Conservation (phyloP, 495 filamentous ascomycete species). For the Aspergillus steynii region DNA sequence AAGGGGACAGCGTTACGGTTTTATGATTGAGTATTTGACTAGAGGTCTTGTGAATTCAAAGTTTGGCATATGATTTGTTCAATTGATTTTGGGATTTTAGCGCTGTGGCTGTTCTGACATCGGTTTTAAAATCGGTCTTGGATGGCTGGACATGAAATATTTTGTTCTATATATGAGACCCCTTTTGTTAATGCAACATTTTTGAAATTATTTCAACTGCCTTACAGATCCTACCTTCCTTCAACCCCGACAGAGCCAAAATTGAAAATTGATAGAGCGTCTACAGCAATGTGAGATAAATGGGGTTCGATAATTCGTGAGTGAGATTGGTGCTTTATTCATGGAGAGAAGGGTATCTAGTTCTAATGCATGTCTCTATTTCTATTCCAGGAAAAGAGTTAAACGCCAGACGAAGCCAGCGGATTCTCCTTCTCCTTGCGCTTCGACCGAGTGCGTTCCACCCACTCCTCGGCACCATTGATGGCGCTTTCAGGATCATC, state of each 20-base stretch:
- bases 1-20: constrained; percentile 25
- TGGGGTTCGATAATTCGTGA: not conserved
- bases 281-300: not conserved
- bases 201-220: no score
- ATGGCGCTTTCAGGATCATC: constrained; percentile 60
- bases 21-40: constrained; percentile 11
- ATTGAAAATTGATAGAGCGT: not conserved
- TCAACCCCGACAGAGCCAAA: not conserved
- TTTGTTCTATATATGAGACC: no score
- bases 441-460: constrained; percentile 25
- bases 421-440: constrained; percentile 11
- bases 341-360: constrained; percentile 2
- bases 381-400: not conserved
- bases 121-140: not conserved
- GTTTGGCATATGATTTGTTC: not conserved
- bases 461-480: constrained; percentile 56
- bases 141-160: not conserved
- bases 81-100: not conserved
- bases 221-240: no score
- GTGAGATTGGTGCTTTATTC: not conserved
- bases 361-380: not conserved
- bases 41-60: not conserved
- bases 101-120: not conserved
- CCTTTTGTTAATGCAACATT: no score
- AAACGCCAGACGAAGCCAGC: not conserved